Percentiles rank a stretch among this genome's conserved stretches.
Evolutionary conservation across 2,329 filamentous ascomycete genomes (phyloP).

Genomic region (Chaetomiaceae sp.): DNA sequence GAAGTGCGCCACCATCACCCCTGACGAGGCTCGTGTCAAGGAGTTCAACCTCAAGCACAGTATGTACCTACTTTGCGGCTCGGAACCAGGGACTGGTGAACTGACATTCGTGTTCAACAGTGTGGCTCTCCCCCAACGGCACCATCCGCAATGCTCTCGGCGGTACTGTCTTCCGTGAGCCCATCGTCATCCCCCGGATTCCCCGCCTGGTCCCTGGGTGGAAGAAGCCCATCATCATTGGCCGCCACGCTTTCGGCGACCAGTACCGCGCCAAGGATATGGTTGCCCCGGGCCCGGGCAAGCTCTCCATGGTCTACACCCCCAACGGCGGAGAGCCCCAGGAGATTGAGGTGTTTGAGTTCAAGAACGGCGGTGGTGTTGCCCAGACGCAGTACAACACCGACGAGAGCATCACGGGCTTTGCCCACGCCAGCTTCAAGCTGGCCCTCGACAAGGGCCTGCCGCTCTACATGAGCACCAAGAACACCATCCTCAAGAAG

Average conservation of each 20-base stretch:
- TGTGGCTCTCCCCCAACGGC: constrained; percentile 98
- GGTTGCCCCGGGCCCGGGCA: constrained; percentile 77
- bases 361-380: constrained; percentile 79
- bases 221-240: constrained; percentile 99
- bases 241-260: constrained; percentile 96
- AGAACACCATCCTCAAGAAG: constrained; percentile 99
- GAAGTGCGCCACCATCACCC: constrained; percentile 99
- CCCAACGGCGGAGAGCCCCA: constrained; percentile 77
- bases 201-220: constrained; percentile 93
- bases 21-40: constrained; percentile 91
- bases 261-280: constrained; percentile 96
- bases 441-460: constrained; percentile 80
- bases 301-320: constrained; percentile 91
- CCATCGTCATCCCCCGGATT: constrained; percentile 91
- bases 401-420: constrained; percentile 87
- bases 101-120: constrained; percentile 39
- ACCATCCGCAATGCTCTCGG: constrained; percentile 73
- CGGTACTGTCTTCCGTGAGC: constrained; percentile 97
- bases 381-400: constrained; percentile 98
- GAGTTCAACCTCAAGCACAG: constrained; percentile 99
- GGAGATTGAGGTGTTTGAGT: constrained; percentile 86
- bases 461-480: constrained; percentile 99
- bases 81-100: neutral
- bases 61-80: constrained; percentile 40
- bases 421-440: constrained; percentile 96